Evolutionary conservation across 768 basidiomycete species (phyloP), one percentile per base, ranked within the genome.

Genomic region (Lyophyllum atratum): DNA sequence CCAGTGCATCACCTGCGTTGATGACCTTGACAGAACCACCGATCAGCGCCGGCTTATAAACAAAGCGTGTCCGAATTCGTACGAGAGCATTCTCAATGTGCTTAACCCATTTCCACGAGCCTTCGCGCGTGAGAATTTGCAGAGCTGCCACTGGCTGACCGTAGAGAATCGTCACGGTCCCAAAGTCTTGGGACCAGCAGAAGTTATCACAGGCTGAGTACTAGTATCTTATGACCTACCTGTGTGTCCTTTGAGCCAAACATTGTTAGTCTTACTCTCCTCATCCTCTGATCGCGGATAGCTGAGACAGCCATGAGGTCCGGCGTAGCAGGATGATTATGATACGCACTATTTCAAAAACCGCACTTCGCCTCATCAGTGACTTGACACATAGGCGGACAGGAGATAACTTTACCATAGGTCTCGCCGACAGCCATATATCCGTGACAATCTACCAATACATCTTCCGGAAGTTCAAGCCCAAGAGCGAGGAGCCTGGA

Each of bases 201-300:
- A 22, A 29, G 37, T 33, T 3, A 31, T 15, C 26, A 2, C 39
- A n/a, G 26, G 11, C 10, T 12, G 1, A 9, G 7, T 37, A 21
- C 1, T 28, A 8, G 8, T 34, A 24, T 53, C 37, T 33, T 45
- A 9, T 29, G n/a, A 42, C 59, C 2, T 51, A 76, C 80, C 80
- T 8, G 76, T 78, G 53, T 81, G 80, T 7, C 80, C 80, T 56
- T 81, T 81, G 28, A 81, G 60, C 80, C 80, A 82, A 4, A 82
- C 76, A 46, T 79, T 71, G 21, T 76, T 77, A 0, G 76, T 68
- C 46, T 73, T 73, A 21, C 56, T 48, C 55, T 81, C 80, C 4
- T 80, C 79, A 11, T 78, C 76, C 25, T 70, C 64, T 1, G 72
- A 67, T 24, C 77, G 74, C 1, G 76, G 78, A 59, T 74, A 78